Base-by-base conservation (phyloP, 257 asterid species). In the Prunella vulgaris region DNA sequence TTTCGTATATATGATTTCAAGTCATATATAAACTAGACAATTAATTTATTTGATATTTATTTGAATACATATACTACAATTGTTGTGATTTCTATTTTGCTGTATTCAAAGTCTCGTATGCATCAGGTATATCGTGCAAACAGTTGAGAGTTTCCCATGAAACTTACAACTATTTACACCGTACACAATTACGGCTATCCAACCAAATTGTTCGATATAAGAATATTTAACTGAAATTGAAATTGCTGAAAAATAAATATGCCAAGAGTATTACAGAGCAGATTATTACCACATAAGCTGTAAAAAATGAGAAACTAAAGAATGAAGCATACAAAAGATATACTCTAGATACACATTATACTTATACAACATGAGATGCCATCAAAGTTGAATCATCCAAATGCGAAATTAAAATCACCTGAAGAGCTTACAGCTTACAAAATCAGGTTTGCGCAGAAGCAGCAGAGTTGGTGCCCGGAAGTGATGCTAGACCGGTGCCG, bases 371-470 rank as follows among this genome's bases (percentile, higher is more conserved):
- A 58, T 21, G 76, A 32, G 46, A 68, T 32, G 49, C 57, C 58
- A 32, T 60, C 49, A 24, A 38, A 48, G 49, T 38, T 71, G 72
- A 77, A 77, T 77, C 52, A 63, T 27, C 15, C 0, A 24, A 28
- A 49, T 13, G 28, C 27, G 18, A 65, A 69, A 59, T 37, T 12
- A 5, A n/a, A 53, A 28, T 10, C 20, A 72, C 52, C 60, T 6
- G 15, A 51, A 14, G 32, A 27, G 42, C 64, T 56, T 37, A 14
- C 21, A 14, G 57, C 30, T 59, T 42, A 66, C 73, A 25, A 56
- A 81, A 83, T 90, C 86, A 90, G 80, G 82, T 82, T 67, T 83
- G 90, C 44, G 95, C 89, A 7, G 97, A 88, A 76, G 95, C 86
- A 9, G 92, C 90, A 49, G 91, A 89, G 70, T 87, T 86, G 77